Evolutionary conservation across 1,139 yeast genomes (phyloP).

Genomic region (Yamadazyma aaseri): DNA sequence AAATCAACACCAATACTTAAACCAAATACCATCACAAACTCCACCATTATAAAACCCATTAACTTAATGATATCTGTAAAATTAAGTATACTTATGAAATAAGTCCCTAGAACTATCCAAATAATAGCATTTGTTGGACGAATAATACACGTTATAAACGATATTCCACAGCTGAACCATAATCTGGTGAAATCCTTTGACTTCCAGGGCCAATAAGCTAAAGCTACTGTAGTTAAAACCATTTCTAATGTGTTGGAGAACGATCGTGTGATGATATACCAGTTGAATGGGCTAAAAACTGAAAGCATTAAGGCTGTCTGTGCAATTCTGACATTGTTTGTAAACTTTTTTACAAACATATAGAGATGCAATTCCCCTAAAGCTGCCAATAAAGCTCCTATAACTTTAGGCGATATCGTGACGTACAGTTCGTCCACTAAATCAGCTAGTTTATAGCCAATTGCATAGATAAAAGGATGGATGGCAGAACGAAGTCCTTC

Average conservation of each 20-base stretch:
- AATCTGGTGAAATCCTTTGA: conserved; percentile 14
- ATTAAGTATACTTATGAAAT: conserved; percentile 9
- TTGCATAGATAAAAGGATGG: conserved; percentile 72
- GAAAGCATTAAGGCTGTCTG: conserved; percentile 51
- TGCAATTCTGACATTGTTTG: conserved; percentile 40
- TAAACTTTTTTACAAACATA: conserved; percentile 41
- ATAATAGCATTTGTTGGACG: conserved; percentile 82
- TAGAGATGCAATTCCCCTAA: conserved; percentile 66
- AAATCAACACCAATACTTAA: conserved; percentile 46
- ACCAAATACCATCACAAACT: conserved; percentile 8
- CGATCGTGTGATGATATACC: conserved; percentile 77
- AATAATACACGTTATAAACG: conserved; percentile 59
- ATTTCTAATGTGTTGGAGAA: conserved; percentile 85
- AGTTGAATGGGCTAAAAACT: conserved; percentile 74
- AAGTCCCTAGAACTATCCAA: conserved; percentile 64
- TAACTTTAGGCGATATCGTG: conserved; percentile 53
- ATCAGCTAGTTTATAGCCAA: conserved; percentile 29
- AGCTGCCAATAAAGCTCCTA: conserved; percentile 71
- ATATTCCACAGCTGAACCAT: conserved; percentile 28
- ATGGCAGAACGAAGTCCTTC: conserved; percentile 70
- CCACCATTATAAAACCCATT: conserved; percentile 5
- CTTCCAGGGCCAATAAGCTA: conserved; percentile 74
- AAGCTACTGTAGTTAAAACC: conserved; percentile 65
- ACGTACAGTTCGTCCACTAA: conserved; percentile 16
- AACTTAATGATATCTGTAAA: not conserved